phyloP scores from a whole-genome alignment of 2,329 filamentous ascomycete species.

The Stemphylium lycopersici region DNA sequence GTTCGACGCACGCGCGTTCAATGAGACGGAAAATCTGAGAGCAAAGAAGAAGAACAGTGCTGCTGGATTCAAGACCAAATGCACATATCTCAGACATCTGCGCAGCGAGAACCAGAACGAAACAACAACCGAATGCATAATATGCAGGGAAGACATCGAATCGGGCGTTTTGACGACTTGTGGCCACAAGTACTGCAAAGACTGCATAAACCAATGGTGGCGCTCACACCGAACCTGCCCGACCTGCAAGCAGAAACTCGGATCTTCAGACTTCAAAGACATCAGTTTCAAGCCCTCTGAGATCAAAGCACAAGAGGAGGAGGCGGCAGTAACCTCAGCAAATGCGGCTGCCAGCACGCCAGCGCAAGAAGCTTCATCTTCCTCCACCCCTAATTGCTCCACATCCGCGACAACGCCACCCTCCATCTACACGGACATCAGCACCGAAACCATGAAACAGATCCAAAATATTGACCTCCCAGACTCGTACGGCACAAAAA shows the following conservation, averaged over 20 bases:
- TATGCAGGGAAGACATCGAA: slow-evolving; percentile 79
- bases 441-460: slow-evolving; percentile 70
- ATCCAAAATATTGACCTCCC: slow-evolving; percentile 82
- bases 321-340: slow-evolving; percentile 47
- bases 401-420: slow-evolving; percentile 13
- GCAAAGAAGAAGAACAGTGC: slow-evolving; percentile 63
- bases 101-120: slow-evolving; percentile 67
- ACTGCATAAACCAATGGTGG: slow-evolving; percentile 84
- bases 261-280: slow-evolving; percentile 74
- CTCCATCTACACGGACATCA: slow-evolving; percentile 81
- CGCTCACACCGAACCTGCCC: slow-evolving; percentile 77
- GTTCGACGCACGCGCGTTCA: slow-evolving; percentile 59
- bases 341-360: slow-evolving; percentile 19
- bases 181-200: slow-evolving; percentile 85
- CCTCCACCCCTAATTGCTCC: slow-evolving; percentile 32
- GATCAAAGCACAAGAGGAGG: slow-evolving; percentile 69
- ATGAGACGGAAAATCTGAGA: slow-evolving; percentile 55
- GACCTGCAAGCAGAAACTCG: slow-evolving; percentile 76
- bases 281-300: slow-evolving; percentile 82
- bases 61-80: slow-evolving; percentile 70
- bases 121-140: slow-evolving; percentile 72
- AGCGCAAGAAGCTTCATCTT: slow-evolving; percentile 13
- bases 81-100: slow-evolving; percentile 73
- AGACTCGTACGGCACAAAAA: slow-evolving; percentile 82
- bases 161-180: slow-evolving; percentile 84